phyloP scores from a whole-genome alignment of 2,329 filamentous ascomycete species.

The Paramyrothecium sp. region DNA sequence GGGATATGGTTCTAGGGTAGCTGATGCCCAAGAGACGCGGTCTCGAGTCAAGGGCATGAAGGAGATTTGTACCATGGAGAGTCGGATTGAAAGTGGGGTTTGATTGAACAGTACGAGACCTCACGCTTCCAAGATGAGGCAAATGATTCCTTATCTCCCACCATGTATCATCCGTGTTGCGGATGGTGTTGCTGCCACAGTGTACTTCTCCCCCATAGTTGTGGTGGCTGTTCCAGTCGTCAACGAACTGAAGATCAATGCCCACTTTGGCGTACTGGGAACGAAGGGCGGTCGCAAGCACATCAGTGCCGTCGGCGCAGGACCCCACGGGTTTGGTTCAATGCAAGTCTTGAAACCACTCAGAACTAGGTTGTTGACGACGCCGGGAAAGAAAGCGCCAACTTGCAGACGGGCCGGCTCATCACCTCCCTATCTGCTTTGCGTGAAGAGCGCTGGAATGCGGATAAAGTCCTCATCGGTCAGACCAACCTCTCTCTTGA shows the following conservation, averaged over 20 bases:
- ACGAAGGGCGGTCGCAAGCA: constrained; percentile 12
- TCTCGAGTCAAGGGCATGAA: too few relatives aligned
- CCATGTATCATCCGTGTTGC: constrained; percentile 13
- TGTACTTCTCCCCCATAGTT: constrained; percentile 18
- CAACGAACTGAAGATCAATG: constrained; percentile 15
- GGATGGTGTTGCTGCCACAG: constrained; percentile 19
- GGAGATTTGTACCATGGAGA: too few relatives aligned
- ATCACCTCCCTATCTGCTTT: not conserved
- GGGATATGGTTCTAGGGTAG: too few relatives aligned
- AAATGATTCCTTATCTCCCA: too few relatives aligned
- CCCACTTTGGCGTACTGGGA: constrained; percentile 12
- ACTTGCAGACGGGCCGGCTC: not conserved
- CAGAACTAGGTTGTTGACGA: constrained; percentile 19
- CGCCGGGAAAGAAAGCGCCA: constrained; percentile 13
- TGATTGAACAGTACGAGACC: too few relatives aligned
- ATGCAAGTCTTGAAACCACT: constrained; percentile 13
- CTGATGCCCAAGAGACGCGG: too few relatives aligned
- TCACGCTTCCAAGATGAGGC: too few relatives aligned
- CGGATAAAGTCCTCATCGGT: constrained; percentile 16
- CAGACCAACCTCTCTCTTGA: constrained; percentile 18
- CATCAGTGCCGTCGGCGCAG: constrained; percentile 15
- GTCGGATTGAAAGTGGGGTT: too few relatives aligned
- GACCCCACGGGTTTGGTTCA: constrained; percentile 18
- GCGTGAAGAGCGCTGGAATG: constrained; percentile 17
- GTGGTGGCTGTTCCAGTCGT: constrained; percentile 21